Conservation (phyloP, 306 rosid species). For the Alnus glutinosa region DNA sequence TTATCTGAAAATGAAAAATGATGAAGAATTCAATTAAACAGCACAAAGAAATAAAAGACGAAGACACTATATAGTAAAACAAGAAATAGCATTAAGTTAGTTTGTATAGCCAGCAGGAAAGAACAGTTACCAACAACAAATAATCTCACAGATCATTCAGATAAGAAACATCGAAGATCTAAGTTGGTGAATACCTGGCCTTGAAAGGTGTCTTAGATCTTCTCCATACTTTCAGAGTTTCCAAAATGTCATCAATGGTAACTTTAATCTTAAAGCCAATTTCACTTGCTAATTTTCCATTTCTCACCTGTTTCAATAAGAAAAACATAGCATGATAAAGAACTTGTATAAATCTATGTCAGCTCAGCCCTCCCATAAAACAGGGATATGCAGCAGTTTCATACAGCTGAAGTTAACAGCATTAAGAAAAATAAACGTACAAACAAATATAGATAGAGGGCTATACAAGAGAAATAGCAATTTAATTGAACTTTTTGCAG, state of each 20-base stretch:
- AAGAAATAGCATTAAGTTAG: not conserved
- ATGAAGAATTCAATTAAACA: not conserved
- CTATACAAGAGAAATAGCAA: not conserved
- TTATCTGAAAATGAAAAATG: not conserved
- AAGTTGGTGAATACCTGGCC: conserved; percentile 60
- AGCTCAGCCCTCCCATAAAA: not conserved
- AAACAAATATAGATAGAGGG: not conserved
- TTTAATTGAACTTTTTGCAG: too few species aligned
- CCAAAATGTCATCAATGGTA: conserved; percentile 60
- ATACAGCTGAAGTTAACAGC: not conserved
- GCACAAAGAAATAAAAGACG: not conserved
- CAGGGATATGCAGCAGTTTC: not conserved
- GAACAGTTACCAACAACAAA: not conserved
- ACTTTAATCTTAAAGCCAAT: conserved; percentile 84
- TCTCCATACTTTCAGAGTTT: conserved; percentile 67
- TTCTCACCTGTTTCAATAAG: conserved; percentile 59
- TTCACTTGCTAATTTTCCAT: conserved; percentile 56
- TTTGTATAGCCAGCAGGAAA: not conserved
- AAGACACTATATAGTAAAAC: not conserved
- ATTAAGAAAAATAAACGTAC: too few species aligned
- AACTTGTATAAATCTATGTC: not conserved
- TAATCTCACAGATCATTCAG: not conserved
- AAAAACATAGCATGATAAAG: conserved; percentile 4
- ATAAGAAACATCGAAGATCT: conserved; percentile 1
- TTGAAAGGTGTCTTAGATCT: conserved; percentile 45